These are phyloP conservation scores for Podospora tetraspora DNA, from an alignment of 495 filamentous ascomycete genomes.

Conservation along the genomic window DNA sequence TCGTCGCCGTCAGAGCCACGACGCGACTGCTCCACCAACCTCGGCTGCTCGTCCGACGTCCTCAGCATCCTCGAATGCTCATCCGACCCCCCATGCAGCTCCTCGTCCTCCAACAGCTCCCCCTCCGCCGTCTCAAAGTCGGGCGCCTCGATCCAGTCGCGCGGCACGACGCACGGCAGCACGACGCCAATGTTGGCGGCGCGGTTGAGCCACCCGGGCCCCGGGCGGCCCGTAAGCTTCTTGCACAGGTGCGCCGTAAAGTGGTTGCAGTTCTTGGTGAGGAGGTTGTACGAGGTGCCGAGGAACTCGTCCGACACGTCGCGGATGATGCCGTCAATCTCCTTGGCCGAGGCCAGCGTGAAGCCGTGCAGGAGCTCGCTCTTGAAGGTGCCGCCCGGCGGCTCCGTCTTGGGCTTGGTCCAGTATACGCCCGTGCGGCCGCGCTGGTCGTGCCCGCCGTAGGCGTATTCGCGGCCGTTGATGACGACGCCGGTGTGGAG, in stretches of 20 bases:
- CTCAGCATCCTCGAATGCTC: conserved; percentile 28
- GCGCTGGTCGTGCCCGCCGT: conserved; percentile 68
- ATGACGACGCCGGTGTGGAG: conserved; percentile 79
- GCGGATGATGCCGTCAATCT: conserved; percentile 62
- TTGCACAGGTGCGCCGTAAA: conserved; percentile 67
- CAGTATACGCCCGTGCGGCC: conserved; percentile 70
- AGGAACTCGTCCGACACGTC: conserved; percentile 61
- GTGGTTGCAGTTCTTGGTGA: conserved; percentile 79
- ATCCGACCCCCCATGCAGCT: neutral
- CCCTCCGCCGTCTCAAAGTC: conserved; percentile 68
- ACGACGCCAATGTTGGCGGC: conserved; percentile 70
- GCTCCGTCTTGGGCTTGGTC: conserved; percentile 61
- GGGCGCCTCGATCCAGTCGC: conserved; percentile 71
- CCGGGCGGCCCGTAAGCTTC: conserved; percentile 56
- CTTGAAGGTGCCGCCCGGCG: conserved; percentile 67
- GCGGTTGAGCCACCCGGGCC: conserved; percentile 70
- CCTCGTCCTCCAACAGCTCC: conserved; percentile 56
- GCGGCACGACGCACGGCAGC: conserved; percentile 71
- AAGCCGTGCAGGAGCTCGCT: conserved; percentile 67
- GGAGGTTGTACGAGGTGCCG: conserved; percentile 67
- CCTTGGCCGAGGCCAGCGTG: conserved; percentile 53
- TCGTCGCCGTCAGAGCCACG: neutral
- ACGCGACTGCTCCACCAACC: conserved; percentile 17
- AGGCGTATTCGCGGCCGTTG: conserved; percentile 70
- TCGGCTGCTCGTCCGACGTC: conserved; percentile 27